A percentile compares a stretch with the other conserved stretches of the same genome.
These are phyloP conservation scores for Urostyla sp. DNA, from an alignment of 73 alveolate genomes.

Conservation along the genomic window DNA sequence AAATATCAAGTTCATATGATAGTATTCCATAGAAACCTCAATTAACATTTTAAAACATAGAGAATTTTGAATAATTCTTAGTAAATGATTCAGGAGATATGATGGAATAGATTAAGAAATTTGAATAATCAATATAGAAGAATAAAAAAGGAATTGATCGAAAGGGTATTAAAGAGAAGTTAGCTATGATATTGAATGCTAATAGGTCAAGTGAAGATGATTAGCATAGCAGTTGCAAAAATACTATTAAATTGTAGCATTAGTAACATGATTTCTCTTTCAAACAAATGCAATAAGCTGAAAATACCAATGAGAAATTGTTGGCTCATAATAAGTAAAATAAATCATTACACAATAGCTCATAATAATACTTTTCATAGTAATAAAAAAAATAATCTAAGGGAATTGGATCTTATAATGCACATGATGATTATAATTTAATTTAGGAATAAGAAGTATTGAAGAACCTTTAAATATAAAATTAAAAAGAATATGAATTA, in stretches of 20 bases:
- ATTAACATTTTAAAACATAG: not conserved
- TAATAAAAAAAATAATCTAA: no score
- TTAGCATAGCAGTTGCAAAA: slow-evolving; percentile 44
- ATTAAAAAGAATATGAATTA: no score
- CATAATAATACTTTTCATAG: no score
- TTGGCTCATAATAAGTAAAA: no score
- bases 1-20: no score
- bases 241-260: slow-evolving; percentile 6
- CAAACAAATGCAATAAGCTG: no score
- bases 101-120: not conserved
- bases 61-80: not conserved
- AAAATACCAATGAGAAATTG: no score
- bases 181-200: not conserved
- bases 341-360: no score
- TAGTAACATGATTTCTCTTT: slow-evolving; percentile 20
- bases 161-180: not conserved
- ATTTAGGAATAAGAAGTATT: no score
- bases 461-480: no score
- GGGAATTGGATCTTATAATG: no score
- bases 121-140: not conserved
- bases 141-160: not conserved
- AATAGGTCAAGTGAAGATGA: not conserved
- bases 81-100: not conserved
- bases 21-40: not conserved
- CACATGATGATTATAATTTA: no score